Base-by-base conservation (phyloP, 495 filamentous ascomycete genomes). In the Amphirosellinia nigrospora region DNA sequence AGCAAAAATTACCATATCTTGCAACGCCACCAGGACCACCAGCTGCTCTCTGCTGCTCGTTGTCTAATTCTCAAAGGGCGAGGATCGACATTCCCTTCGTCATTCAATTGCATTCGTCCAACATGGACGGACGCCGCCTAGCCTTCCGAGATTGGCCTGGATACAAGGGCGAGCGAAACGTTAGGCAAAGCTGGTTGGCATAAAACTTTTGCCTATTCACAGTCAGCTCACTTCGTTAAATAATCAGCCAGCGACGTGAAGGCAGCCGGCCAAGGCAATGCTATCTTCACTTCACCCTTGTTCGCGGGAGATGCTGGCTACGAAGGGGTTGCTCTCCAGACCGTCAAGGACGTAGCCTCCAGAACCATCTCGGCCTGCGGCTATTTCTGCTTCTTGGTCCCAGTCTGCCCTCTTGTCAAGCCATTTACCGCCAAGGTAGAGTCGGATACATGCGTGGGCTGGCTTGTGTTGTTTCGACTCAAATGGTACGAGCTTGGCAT, bases 381-480 rank as follows among this genome's bases (percentile, higher is more conserved):
- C 61, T 38, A 59, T 76, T 32, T 68, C 74, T 69, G 74, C 69
- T 16, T 64, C 70, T 76, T 68, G 72, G 68, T 72, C 73, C 60
- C 75, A 72, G 70, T 76, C 76, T 69, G 72, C 72, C 60, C 67
- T 68, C 69, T 61, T 76, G 19, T 81, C 79, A 30, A 86, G 78
- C 83, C 83, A 86, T 45, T 79, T 60, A 21, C 82, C 81, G 19
- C 84, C 84, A 36, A 86, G 79, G 55, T 84, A 86, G 70, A 83
- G 80, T 61, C 84, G 81, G 66, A 86, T 84, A 71, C 83, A 86
- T 4, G 83, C 82, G 68, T 86, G 83, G 38, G 65, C 77, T 34
- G 84, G 84, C 70, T 86, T 86, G 68, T 77, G 82, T 70, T 86
- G 84, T 39, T 83, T 82, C 13, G 81, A 85, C 70, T 86, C 82